Base-by-base conservation (phyloP, 2,329 filamentous ascomycete species). In the Xylariaceae sp. region DNA sequence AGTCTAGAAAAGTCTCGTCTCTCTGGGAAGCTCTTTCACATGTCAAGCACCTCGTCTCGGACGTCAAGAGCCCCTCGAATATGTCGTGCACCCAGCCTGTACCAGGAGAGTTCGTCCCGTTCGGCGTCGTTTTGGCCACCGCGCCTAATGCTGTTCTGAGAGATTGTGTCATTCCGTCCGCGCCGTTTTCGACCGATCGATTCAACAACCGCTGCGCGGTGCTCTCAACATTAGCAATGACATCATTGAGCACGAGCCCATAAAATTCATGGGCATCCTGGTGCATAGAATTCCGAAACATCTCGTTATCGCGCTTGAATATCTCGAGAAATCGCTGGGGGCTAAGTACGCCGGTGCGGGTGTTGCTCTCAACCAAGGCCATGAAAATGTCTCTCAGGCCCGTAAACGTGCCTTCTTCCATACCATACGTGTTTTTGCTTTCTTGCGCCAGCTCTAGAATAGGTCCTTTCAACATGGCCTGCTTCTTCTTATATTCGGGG, bases 181-280 rank as follows among this genome's bases (percentile, higher is more conserved):
- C 64, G 51, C 65, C 68, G 55, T 64, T 68, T 35, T 71, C 70
- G 42, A 73, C 70, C 56, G 75, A 74, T 19, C 79, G 73, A 47
- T 79, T 76, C 47, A 79, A 77, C 49, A 85, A 73, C 54, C 83
- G 80, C 65, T 83, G 86, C 30, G 91, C 87, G 64, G 91, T 89
- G n/a, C 84, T 80, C 72, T 99, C 94, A 30, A 99, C 91, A 66
- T 92, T 95, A 47, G 91, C 83, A 50, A 99, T 92, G 35, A 99
- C 89, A 68, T 96, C 88, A 70, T 99, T 99, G n/a, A 99, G 77
- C 2, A 99, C 80, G 34, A 97, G 76, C 56, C 95, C 95, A 64
- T 97, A 83, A 63, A 99, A 99, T 68, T 99, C 94, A 71, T 99
- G 94, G 1, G 94, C 94, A 69, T 99, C 94, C 70, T 99, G 94